Evolutionary conservation across 169 alveolate genomes (phyloP), one percentile per base, ranked within the genome.

Genomic region (Babesia ovis): DNA sequence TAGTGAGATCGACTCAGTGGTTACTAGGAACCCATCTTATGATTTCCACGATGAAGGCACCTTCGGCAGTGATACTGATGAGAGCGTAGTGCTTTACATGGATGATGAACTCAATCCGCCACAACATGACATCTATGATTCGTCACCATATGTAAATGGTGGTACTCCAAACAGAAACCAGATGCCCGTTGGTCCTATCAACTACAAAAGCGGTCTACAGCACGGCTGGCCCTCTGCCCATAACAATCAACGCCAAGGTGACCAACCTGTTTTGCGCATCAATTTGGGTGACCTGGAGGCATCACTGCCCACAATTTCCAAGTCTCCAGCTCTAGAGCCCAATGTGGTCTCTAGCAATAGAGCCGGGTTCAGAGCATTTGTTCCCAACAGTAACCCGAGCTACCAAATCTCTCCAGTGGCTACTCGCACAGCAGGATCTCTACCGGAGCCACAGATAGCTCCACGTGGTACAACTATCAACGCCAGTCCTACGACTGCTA

Each of bases 221-320:
- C 14, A 39, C 46, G 14, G 8, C 8, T 14, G n/a, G 46, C 46
- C 8, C 14, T 6, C 56, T 48, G 20, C 56, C 20, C 35, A 5
- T 16, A 18, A 34, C 9, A 25, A 4, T 14, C 18, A 4, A 0
- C 29, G 23, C 45, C 4, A 23, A 2, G 20, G n/a, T 18, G 66
- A 34, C 16, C 48, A 55, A 29, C 66, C 66, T 14, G 56, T 41
- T 1, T 18, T 37, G 3, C 41, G 42, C 9, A 64, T 64, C 16
- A 20, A 64, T 42, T 18, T 64, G 74, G 74, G 74, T 3, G 74
- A 64, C 16, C 6, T 25, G 22, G 74, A 64, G 3, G 32, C 74
- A 1, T 22, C 51, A 31, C 23, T 64, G 0, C 74, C 74, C 35
- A 9, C 48, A 43, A 61, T 64, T 16, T 27, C 59, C 1, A 8